Base-by-base conservation (phyloP, 2,329 filamentous ascomycete genomes). In the Ophiostoma piceae region DNA sequence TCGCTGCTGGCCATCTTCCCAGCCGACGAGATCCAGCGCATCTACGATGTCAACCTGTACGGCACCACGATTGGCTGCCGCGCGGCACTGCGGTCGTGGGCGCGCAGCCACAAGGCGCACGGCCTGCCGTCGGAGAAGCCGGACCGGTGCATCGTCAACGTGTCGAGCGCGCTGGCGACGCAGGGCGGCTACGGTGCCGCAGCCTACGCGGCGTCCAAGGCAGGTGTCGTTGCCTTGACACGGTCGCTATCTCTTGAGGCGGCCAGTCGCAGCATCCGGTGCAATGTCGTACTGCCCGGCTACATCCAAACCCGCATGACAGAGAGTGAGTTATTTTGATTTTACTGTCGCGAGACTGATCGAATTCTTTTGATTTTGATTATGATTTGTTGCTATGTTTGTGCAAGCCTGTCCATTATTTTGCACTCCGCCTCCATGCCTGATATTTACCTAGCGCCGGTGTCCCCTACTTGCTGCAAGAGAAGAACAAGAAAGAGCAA, bases 301-400 rank as follows among this genome's bases (percentile, higher is more conserved):
- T 96, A 94, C 81, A 89, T 96, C 74, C 83, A 90, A 70, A 94
- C 92, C 65, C 85, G 87, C 66, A 96, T 96, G 92, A 92, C 90
- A 74, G 79, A 85, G 77, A 82, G 91, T 94, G 79, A 79, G 81
- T 57, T 57, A 29, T 26, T 19, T 22, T 14, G 26, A 29, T 1
- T 41, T 7, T 12, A 26, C 19, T 8, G 22, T 54, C 51, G 4
- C 22, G 1, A 16, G 26, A 62, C 57, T 35, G 19, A 12, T 29
- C n/a, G 3, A 35, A 64, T 41, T 19, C 22, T 32, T 62, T 62
- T 62, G 67, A 35, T 64, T 35, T 39, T 9, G 37, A 29, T 29
- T 35, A 14, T 41, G 39, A 12, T 41, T 32, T 29, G 32, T 19
- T 37, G 16, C 60, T 64, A 39, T 64, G 11, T 64, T 19, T 35